phyloP scores from a whole-genome alignment of 129 eudicot genomes.

The Heracleum sosnowskyi region DNA sequence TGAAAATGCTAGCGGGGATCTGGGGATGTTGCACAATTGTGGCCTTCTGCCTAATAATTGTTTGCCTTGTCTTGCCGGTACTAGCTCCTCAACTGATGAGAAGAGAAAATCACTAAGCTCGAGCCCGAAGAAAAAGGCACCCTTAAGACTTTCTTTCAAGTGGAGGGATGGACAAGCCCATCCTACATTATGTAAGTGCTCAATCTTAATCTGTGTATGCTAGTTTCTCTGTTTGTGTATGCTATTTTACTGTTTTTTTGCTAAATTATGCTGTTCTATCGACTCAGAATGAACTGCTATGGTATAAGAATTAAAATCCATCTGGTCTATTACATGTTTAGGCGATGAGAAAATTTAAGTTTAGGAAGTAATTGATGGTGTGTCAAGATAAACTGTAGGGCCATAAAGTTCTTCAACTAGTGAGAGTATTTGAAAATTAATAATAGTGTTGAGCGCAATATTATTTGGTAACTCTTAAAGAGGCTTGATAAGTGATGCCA shows the following conservation, averaged over 20 bases:
- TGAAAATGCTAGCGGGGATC: constrained; percentile 22
- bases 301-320: not conserved
- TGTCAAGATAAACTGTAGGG: not conserved
- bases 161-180: constrained; percentile 62
- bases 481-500: not conserved
- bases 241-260: not conserved
- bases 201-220: constrained; percentile 1
- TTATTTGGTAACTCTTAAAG: not conserved
- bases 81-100: constrained; percentile 37
- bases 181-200: constrained; percentile 48
- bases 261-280: not conserved
- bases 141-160: constrained; percentile 56
- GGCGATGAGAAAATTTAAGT: not conserved
- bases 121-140: constrained; percentile 52
- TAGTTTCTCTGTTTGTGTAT: not conserved
- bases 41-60: constrained; percentile 47
- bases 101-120: constrained; percentile 48
- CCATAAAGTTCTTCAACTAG: not conserved
- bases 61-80: constrained; percentile 75
- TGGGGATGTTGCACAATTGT: constrained; percentile 33
- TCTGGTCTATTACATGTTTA: not conserved
- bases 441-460: not conserved
- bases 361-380: not conserved
- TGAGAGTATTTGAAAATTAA: not conserved
- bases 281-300: not conserved